Percentiles rank a stretch among this genome's conserved stretches.
These are phyloP conservation scores for Fusarium virguliforme DNA, from an alignment of 2,329 filamentous ascomycete species.

Conservation along the genomic window DNA sequence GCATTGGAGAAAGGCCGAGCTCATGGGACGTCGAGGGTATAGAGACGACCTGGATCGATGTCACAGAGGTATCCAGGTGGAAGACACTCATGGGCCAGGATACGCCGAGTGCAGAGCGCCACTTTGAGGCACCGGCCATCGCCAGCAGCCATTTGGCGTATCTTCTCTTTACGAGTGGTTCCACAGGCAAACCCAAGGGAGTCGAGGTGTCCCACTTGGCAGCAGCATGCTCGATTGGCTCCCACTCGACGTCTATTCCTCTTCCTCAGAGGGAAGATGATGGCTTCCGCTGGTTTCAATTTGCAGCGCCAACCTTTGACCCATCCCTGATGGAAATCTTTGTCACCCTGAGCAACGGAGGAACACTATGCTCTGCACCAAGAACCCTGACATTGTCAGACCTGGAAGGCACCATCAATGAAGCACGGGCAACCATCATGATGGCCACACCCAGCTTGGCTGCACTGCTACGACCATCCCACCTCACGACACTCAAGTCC, in stretches of 20 bases:
- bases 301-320: slow-evolving; percentile 71
- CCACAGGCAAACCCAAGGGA: slow-evolving; percentile 15
- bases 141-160: slow-evolving; percentile 2
- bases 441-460: slow-evolving; percentile 59
- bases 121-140: slow-evolving; percentile 1
- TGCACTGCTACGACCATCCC: slow-evolving; percentile 46
- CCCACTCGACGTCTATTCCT: slow-evolving; percentile 8
- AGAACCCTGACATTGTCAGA: slow-evolving; percentile 50
- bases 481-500: slow-evolving; percentile 4
- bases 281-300: slow-evolving; percentile 56
- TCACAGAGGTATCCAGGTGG: neutral
- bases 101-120: neutral
- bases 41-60: slow-evolving; percentile 10
- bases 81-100: neutral
- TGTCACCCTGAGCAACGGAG: slow-evolving; percentile 76
- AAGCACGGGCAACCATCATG: slow-evolving; percentile 56
- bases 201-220: slow-evolving; percentile 16
- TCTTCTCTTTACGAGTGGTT: slow-evolving; percentile 17
- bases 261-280: slow-evolving; percentile 44
- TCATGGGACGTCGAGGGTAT: neutral
- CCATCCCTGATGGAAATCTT: slow-evolving; percentile 89
- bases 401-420: slow-evolving; percentile 45
- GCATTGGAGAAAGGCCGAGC: slow-evolving; percentile 10
- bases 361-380: slow-evolving; percentile 56
- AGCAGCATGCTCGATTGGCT: slow-evolving; percentile 15